phyloP scores from a whole-genome alignment of 179 eudicot species.

The Sideroxylon spinosum region DNA sequence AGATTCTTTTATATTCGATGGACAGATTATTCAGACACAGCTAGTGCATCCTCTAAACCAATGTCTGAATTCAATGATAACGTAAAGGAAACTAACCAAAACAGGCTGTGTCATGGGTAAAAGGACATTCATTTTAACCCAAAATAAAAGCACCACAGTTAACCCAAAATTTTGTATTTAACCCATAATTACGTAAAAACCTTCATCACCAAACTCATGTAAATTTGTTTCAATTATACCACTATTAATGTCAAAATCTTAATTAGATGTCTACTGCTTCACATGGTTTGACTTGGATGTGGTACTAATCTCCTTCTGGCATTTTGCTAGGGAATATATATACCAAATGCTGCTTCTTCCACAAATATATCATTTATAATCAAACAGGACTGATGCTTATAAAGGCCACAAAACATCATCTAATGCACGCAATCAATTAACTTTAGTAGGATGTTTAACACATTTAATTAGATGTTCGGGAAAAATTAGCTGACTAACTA shows the following conservation, averaged over 20 bases:
- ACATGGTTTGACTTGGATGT: neutral
- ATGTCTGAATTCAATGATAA: neutral
- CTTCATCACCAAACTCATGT: neutral
- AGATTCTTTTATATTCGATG: neutral
- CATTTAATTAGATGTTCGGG: neutral
- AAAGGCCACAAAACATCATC: neutral
- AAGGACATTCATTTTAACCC: too few relatives aligned
- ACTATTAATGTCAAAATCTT: neutral
- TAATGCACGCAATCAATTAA: neutral
- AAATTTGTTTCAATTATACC: neutral
- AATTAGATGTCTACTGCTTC: too few relatives aligned
- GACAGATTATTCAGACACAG: neutral
- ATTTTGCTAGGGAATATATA: neutral
- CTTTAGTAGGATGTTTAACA: neutral
- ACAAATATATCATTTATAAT: neutral
- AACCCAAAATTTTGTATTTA: neutral
- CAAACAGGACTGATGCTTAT: neutral
- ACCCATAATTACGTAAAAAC: neutral
- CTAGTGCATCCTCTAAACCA: too few relatives aligned
- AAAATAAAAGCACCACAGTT: neutral
- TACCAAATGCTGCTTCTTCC: neutral
- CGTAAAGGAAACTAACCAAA: neutral
- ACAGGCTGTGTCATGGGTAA: neutral
- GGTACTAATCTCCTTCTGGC: neutral
- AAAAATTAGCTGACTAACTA: slow-evolving; percentile 9